phyloP scores from a whole-genome alignment of 2,329 filamentous ascomycete species.

The Fusarium albidum region DNA sequence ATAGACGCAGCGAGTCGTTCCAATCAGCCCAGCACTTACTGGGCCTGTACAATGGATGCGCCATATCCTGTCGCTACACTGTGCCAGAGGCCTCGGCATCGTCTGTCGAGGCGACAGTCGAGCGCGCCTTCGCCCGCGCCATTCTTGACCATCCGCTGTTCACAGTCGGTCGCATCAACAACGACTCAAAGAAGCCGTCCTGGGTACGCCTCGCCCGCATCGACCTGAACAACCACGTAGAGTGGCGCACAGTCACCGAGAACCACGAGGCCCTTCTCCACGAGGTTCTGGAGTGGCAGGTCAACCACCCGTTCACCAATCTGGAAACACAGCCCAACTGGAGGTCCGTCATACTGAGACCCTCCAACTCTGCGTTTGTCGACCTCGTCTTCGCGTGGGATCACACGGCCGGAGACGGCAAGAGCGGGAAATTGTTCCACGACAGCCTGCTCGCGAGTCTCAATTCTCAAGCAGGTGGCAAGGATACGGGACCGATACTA shows the following conservation, averaged over 20 bases:
- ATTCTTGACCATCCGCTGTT: slow-evolving; percentile 11
- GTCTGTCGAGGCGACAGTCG: neutral
- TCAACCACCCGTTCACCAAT: slow-evolving; percentile 6
- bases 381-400: slow-evolving; percentile 26
- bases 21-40: slow-evolving; percentile 10
- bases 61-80: slow-evolving; percentile 14
- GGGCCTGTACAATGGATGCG: slow-evolving; percentile 4
- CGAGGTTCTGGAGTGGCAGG: slow-evolving; percentile 1
- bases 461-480: neutral
- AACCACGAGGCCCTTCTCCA: neutral
- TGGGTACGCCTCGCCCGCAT: slow-evolving; percentile 16
- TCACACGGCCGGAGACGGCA: slow-evolving; percentile 18
- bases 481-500: neutral
- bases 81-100: neutral
- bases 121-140: slow-evolving; percentile 5
- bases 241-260: slow-evolving; percentile 5
- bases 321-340: slow-evolving; percentile 7
- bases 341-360: slow-evolving; percentile 3
- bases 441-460: slow-evolving; percentile 5
- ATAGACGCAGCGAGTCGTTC: neutral
- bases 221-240: slow-evolving; percentile 14
- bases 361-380: neutral
- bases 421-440: slow-evolving; percentile 18
- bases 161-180: slow-evolving; percentile 2
- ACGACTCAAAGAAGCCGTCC: neutral